A percentile compares a stretch with the other conserved stretches of the same genome.
Conservation (phyloP, 2,329 filamentous ascomycete species). For the Periconia sp. region DNA sequence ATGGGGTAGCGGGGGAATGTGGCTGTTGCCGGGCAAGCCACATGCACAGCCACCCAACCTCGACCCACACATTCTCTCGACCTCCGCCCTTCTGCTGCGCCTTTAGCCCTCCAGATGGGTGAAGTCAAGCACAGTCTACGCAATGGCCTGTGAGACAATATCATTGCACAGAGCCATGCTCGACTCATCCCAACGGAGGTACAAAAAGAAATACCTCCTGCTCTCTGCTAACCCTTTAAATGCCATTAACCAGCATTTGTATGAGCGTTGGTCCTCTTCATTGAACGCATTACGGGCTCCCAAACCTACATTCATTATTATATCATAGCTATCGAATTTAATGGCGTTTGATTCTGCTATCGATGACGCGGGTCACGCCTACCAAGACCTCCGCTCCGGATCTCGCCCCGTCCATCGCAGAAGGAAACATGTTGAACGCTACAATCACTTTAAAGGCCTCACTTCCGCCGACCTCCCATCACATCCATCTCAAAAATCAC, state of each 20-base stretch:
- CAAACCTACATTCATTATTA: too few species aligned
- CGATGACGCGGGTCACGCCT: background rate
- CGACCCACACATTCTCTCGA: too few species aligned
- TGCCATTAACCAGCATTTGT: background rate
- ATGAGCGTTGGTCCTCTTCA: background rate
- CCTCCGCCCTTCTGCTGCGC: conserved; percentile 1
- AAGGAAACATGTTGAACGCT: conserved; percentile 1
- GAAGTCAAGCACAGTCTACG: background rate
- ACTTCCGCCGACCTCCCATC: conserved; percentile 4
- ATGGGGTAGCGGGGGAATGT: too few species aligned
- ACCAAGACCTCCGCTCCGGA: conserved; percentile 11
- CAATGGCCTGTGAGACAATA: background rate
- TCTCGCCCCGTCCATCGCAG: background rate
- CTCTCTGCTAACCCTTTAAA: background rate
- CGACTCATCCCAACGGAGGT: background rate
- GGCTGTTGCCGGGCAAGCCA: too few species aligned
- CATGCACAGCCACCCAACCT: too few species aligned
- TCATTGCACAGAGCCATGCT: background rate
- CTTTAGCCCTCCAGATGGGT: background rate
- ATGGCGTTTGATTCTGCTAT: background rate
- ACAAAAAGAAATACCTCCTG: background rate
- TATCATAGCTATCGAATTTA: background rate
- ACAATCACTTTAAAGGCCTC: conserved; percentile 7
- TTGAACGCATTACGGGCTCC: background rate
- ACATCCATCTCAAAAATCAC: background rate